Percentiles rank a stretch among this genome's conserved stretches.
Conservation (phyloP, 2,329 filamentous ascomycete species). For the Claviceps sp. region DNA sequence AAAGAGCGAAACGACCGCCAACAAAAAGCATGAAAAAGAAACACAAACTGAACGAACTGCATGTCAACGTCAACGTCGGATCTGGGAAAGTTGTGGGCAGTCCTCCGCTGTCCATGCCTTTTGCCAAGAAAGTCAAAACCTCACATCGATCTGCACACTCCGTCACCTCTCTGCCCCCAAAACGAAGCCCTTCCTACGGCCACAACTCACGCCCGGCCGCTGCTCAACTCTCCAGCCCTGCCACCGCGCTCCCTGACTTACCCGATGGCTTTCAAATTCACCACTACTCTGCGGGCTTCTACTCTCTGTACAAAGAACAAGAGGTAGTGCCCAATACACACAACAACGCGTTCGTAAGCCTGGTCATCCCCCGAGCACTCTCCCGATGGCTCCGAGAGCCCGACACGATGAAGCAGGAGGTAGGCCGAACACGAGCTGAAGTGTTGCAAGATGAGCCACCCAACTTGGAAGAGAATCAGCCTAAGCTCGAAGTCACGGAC, state of each 20-base stretch:
- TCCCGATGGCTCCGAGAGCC: slow-evolving; percentile 68
- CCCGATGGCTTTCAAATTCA: slow-evolving; percentile 51
- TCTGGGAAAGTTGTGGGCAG: slow-evolving; percentile 30
- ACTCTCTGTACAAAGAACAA: slow-evolving; percentile 56
- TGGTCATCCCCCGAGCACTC: slow-evolving; percentile 61
- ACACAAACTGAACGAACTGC: slow-evolving; percentile 53
- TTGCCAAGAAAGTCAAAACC: slow-evolving; percentile 69
- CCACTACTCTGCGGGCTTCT: slow-evolving; percentile 62
- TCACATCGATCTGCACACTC: slow-evolving; percentile 70
- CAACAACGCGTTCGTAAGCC: slow-evolving; percentile 65
- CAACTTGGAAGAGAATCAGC: slow-evolving; percentile 29
- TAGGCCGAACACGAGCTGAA: slow-evolving; percentile 50
- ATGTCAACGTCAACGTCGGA: slow-evolving; percentile 45
- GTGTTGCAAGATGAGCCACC: slow-evolving; percentile 49
- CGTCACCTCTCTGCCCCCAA: slow-evolving; percentile 51
- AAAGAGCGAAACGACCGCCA: slow-evolving; percentile 60
- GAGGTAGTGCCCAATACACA: slow-evolving; percentile 44
- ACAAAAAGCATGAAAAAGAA: slow-evolving; percentile 86
- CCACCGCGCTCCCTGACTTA: slow-evolving; percentile 57
- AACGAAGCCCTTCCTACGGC: slow-evolving; percentile 50
- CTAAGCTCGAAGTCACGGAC: slow-evolving; percentile 37
- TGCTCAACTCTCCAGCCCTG: slow-evolving; percentile 56
- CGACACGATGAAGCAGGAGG: slow-evolving; percentile 52
- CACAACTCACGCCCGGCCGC: slow-evolving; percentile 51
- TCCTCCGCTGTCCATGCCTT: slow-evolving; percentile 32